Evolutionary conservation across 768 basidiomycete genomes (phyloP).

Genomic region (Suillus subaureus): DNA sequence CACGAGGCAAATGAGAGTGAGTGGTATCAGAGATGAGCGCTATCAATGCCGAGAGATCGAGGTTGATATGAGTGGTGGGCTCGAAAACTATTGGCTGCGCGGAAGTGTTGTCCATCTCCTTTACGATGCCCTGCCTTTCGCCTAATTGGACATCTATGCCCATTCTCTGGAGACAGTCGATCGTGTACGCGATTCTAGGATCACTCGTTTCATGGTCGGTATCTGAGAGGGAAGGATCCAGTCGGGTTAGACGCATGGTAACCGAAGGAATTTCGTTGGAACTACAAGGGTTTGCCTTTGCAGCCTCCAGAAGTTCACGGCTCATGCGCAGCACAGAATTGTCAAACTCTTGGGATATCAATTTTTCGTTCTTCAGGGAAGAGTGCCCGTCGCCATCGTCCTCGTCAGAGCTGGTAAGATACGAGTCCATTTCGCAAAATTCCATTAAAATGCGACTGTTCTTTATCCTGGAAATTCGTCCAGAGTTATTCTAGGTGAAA

Average conservation of each 20-base stretch:
- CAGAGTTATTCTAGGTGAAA: constrained; percentile 5
- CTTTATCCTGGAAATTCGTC: constrained; percentile 59
- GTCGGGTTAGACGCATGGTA: constrained; percentile 69
- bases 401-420: constrained; percentile 54
- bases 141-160: constrained; percentile 72
- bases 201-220: constrained; percentile 38
- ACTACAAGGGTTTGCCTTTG: constrained; percentile 48
- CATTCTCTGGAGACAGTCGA: constrained; percentile 57
- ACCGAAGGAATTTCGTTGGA: constrained; percentile 45
- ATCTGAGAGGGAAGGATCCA: constrained; percentile 46
- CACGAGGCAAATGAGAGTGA: constrained; percentile 64
- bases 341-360: constrained; percentile 58
- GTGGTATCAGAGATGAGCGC: constrained; percentile 84
- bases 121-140: constrained; percentile 38
- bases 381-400: constrained; percentile 45
- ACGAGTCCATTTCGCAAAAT: constrained; percentile 84
- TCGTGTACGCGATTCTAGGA: constrained; percentile 61
- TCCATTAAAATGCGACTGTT: constrained; percentile 77
- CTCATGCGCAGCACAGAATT: constrained; percentile 78
- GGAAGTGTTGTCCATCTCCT: constrained; percentile 21
- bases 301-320: constrained; percentile 64
- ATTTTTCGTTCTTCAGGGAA: constrained; percentile 15
- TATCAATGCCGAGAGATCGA: constrained; percentile 84
- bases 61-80: constrained; percentile 67
- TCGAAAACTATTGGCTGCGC: constrained; percentile 21